Base-by-base conservation (phyloP, 441 rosid species). In the Jatropha podagrica region DNA sequence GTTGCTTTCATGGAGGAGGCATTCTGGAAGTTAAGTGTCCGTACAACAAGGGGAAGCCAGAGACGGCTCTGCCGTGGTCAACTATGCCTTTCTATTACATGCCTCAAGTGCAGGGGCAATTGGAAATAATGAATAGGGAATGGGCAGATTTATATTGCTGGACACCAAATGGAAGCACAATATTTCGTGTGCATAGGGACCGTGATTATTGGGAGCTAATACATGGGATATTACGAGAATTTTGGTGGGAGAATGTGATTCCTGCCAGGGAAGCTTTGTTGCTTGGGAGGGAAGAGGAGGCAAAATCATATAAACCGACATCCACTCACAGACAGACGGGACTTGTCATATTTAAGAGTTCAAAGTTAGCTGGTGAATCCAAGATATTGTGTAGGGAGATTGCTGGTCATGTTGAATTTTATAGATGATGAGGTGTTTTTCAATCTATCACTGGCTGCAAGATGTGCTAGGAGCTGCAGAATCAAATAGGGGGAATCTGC, bases 51-150 rank as follows among this genome's bases (percentile, higher is more conserved):
- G 99, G 98, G 72, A 93, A 89, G 74, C 96, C 98, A 0, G 96
- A 95, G 48, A 77, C 64, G 20, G 98, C 88, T 40, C 84, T 88
- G 68, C 99, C 98, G 0, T 95, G 99, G 99, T 82, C 90, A 32
- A 83, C 86, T 11, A 76, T 93, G 77, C 99, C 99, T 0, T 95
- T 89, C 85, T 93, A 95, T 75, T 93, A 93, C 86, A 92, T 93
- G 97, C 99, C 98, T 74, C 98, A 93, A 79, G 85, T 93, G 75
- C 99, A 95, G 74, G 99, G 99, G 59, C 99, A 95, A 71, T 86
- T 95, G 94, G 98, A 95, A 85, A 89, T 95, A 66, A 91, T 93
- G 97, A 88, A 88, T 73, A 81, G 98, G 68, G 98, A 95, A 12
- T 95, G 99, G 99, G 92, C 92, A 0, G 95, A 95, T 78, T 74